These are phyloP conservation scores for Omphalea diandra DNA, from an alignment of 441 rosid species.

Conservation along the genomic window DNA sequence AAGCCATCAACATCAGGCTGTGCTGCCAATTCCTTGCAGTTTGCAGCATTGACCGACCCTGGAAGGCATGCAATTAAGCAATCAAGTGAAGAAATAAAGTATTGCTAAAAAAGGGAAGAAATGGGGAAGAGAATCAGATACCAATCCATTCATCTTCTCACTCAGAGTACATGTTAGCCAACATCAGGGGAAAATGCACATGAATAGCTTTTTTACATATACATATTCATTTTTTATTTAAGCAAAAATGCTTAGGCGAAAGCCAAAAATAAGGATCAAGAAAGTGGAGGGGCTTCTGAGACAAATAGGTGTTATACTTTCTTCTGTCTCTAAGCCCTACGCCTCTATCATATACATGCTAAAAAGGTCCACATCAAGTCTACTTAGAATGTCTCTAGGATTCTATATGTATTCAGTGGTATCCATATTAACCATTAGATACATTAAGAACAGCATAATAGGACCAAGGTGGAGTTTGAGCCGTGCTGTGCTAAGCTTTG, in stretches of 20 bases:
- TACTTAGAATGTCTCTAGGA: background rate
- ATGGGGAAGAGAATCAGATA: background rate
- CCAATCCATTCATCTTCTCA: background rate
- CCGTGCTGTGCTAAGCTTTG: background rate
- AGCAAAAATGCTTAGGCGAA: background rate
- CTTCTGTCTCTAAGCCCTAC: background rate
- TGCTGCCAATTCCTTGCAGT: conserved; percentile 60
- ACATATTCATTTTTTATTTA: background rate
- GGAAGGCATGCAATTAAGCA: conserved; percentile 11
- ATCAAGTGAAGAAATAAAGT: too few species aligned
- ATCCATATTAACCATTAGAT: background rate
- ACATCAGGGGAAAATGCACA: background rate
- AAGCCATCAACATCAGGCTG: conserved; percentile 72
- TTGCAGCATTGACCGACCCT: conserved; percentile 69
- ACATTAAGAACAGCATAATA: background rate
- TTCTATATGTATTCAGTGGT: background rate
- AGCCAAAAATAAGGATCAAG: background rate
- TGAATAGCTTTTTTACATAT: background rate
- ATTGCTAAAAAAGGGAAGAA: background rate
- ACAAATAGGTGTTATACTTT: background rate
- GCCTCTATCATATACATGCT: background rate
- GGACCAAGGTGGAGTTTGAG: background rate
- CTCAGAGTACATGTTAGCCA: background rate
- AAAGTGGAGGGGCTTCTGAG: background rate
- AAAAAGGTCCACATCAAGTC: background rate